Evolutionary conservation across 1,139 yeast species (phyloP), one percentile per base, ranked within the genome.

Genomic region (Protomyces arabidopsidicola): DNA sequence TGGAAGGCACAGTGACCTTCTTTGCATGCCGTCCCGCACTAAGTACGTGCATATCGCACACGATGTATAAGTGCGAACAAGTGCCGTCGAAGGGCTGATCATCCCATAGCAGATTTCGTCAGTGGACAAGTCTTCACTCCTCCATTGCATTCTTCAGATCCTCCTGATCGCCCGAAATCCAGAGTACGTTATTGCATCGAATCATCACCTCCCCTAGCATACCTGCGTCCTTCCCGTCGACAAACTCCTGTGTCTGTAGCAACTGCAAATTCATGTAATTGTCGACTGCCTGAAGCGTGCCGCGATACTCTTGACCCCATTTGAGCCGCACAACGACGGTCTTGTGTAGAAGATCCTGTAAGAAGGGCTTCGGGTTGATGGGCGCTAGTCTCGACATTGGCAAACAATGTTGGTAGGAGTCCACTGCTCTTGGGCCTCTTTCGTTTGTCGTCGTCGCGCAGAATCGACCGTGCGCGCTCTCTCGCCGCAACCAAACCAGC

Each of bases 191-290:
- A 45, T 60, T 60, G 42, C 64, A 60, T 18, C 64, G 56, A 35
- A 60, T 60, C 73, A 93, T 87, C 35, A 95, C 79, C 71, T 91
- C 97, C 3, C 95, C 96, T 12, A 89, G 79, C 36, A 75, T 71
- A 53, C 89, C 90, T 65, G 84, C 80, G 55, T 83, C 70, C 66
- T 77, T 77, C 16, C 80, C 85, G 55, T 77, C 78, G 9, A 84
- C 78, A 58, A 79, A 77, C 74, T 90, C 96, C 62, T 78, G 82
- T 1, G 96, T 86, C 42, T 85, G 82, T 51, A 82, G 85, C 51
- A 93, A 77, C 72, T 90, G 91, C 48, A 93, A 70, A 72, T 93
- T 95, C 93, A 95, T 93, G 76, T 93, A 95, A 70, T 90, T 89
- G 73, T 93, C 99, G 35, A 90, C 87, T 0, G 96, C 85, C 16